Evolutionary conservation across 148 eudicot species (phyloP).

Genomic region (Diospyros kaki): DNA sequence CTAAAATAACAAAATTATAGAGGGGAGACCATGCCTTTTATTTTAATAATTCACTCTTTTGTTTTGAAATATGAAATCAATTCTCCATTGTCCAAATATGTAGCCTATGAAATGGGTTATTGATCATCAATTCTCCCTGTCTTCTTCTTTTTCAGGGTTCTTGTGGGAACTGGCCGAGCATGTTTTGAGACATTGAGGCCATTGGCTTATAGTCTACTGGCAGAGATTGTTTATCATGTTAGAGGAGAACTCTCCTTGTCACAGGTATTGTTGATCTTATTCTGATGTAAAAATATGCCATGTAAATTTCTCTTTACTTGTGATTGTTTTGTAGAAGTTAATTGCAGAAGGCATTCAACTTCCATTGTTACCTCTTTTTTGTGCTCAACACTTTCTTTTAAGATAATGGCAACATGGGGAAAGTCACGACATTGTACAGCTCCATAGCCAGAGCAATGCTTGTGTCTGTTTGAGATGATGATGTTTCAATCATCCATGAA

Average conservation of each 20-base stretch:
- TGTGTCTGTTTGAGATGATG: no score
- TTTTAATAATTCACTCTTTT: background rate
- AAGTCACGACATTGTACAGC: no score
- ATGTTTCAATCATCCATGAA: no score
- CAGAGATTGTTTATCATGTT: slow-evolving; percentile 98
- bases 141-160: slow-evolving; percentile 49
- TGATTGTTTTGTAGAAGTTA: background rate
- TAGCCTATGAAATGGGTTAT: no score
- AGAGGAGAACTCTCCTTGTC: slow-evolving; percentile 81
- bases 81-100: background rate
- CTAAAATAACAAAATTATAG: background rate
- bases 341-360: background rate
- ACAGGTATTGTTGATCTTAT: slow-evolving; percentile 44
- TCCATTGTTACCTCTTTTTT: background rate
- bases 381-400: no score
- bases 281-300: background rate
- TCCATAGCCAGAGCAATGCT: no score
- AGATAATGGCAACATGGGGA: no score
- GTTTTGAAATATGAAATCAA: background rate
- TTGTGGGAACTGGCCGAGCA: slow-evolving; percentile 97
- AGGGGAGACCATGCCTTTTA: background rate
- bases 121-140: no score
- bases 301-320: background rate
- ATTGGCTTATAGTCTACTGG: slow-evolving; percentile 89
- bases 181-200: slow-evolving; percentile 95